Percentiles rank a stretch among this genome's conserved stretches.
Evolutionary conservation across 1,139 yeast genomes (phyloP).

Genomic region (Wickerhamomyces sp.): DNA sequence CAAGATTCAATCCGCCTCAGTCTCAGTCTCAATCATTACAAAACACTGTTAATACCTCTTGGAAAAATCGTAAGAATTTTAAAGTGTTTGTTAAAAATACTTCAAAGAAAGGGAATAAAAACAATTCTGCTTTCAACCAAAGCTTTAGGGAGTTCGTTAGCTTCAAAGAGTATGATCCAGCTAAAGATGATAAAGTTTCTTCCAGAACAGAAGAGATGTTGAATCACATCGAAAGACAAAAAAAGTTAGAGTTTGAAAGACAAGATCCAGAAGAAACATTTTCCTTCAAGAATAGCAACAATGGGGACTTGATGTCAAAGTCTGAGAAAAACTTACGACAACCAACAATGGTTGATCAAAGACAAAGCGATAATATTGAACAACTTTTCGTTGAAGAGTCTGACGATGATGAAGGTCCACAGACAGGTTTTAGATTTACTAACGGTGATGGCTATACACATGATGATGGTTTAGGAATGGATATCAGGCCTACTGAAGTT

Average conservation of each 20-base stretch:
- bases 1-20: not conserved
- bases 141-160: conserved; percentile 20
- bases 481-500: conserved; percentile 8
- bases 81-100: conserved; percentile 30
- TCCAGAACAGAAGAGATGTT: conserved; percentile 14
- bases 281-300: not conserved
- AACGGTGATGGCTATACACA: conserved; percentile 9
- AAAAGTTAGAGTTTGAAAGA: not conserved
- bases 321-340: not conserved
- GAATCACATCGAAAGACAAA: conserved; percentile 8
- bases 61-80: conserved; percentile 31
- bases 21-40: not conserved
- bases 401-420: conserved; percentile 13
- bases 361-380: not conserved
- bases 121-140: conserved; percentile 21
- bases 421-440: conserved; percentile 15
- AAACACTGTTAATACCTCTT: conserved; percentile 9
- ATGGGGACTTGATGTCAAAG: not conserved
- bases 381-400: conserved; percentile 11
- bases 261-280: conserved; percentile 4
- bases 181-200: conserved; percentile 6
- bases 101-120: conserved; percentile 6
- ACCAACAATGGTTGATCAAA: conserved; percentile 1
- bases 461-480: conserved; percentile 24
- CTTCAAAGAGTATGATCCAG: conserved; percentile 14